Base-by-base conservation (phyloP, 1,139 yeast genomes). In the Saccharomyces pastorianus region DNA sequence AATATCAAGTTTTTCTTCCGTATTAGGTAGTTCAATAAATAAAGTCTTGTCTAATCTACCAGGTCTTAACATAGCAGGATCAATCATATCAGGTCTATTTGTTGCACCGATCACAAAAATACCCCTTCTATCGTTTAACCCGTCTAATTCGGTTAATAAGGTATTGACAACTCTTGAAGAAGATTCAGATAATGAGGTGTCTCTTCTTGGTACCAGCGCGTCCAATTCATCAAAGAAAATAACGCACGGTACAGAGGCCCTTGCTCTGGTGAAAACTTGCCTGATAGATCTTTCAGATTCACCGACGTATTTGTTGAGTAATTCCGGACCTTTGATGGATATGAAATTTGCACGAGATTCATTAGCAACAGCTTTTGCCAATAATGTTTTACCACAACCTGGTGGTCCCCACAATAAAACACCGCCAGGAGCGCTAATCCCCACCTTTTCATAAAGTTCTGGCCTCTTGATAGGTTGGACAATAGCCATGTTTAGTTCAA, bases 371-470 rank as follows among this genome's bases (percentile, higher is more conserved):
- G 98, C 99, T 66, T 93, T 93, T 1, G 98, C 99, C 51, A 93
- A 75, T 54, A 93, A 76, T 0, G 99, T 93, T 68, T 93, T 93
- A 78, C 99, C 99, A 74, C 98, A 93, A 25, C 99, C 99, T 2
- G 99, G 99, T 1, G 99, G 99, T 0, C 99, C 99, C 99, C 99
- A 93, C 77, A 93, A 79, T 23, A 93, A 74, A 0, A 93, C 99
- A 53, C 99, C 99, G 0, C 97, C 91, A 1, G 99, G 98, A 0
- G 97, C 96, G 53, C 90, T 82, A 42, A 93, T 91, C 70, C 99
- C 99, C 7, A 93, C 97, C 59, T 85, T 83, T 59, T 83, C 83
- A 66, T 87, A 93, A 20, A 93, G 73, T 59, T 91, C 97, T 1
- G 99, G 99, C 60, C 90, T 82, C 64, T 86, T 85, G 61, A 93